Evolutionary conservation across 2,329 filamentous ascomycete genomes (phyloP).

Genomic region (Ophiostoma populinum): DNA sequence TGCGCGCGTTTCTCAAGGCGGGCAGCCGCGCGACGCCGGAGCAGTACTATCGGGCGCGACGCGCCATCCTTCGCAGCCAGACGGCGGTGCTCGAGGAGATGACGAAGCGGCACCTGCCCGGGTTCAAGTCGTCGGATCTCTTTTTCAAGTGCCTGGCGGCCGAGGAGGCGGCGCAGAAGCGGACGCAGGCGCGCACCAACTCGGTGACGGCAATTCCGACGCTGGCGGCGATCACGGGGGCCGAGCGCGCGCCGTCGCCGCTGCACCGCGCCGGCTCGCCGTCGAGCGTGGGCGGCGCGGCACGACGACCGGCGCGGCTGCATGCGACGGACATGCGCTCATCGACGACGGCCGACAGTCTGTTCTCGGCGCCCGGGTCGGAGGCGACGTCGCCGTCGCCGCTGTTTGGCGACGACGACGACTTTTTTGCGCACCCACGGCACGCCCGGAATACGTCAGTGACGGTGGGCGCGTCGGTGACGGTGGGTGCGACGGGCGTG

Average conservation of each 20-base stretch:
- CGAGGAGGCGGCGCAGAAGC: conserved; percentile 41
- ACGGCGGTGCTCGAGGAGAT: conserved; percentile 71
- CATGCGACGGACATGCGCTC: conserved; percentile 1
- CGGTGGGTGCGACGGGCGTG: no score
- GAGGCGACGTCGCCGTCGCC: conserved; percentile 20
- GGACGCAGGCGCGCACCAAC: conserved; percentile 5
- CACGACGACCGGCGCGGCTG: not conserved
- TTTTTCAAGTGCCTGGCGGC: conserved; percentile 94
- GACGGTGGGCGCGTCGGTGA: no score
- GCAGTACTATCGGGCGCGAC: conserved; percentile 70
- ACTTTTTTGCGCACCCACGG: conserved; percentile 20
- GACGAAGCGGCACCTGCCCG: conserved; percentile 61
- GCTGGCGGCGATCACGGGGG: no score
- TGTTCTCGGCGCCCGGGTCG: no score
- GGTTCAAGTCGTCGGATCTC: conserved; percentile 81
- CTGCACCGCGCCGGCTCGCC: not conserved
- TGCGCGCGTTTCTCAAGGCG: conserved; percentile 62
- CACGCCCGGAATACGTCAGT: no score
- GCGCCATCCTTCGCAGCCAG: conserved; percentile 66
- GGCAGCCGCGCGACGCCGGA: conserved; percentile 58
- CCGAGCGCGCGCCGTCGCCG: not conserved
- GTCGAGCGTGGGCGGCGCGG: not conserved
- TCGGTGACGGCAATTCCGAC: not conserved
- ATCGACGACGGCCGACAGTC: not conserved
- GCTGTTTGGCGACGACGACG: conserved; percentile 77